Conservation (phyloP, 2,329 filamentous ascomycete species). For the Ceratocystis alfenasii region DNA sequence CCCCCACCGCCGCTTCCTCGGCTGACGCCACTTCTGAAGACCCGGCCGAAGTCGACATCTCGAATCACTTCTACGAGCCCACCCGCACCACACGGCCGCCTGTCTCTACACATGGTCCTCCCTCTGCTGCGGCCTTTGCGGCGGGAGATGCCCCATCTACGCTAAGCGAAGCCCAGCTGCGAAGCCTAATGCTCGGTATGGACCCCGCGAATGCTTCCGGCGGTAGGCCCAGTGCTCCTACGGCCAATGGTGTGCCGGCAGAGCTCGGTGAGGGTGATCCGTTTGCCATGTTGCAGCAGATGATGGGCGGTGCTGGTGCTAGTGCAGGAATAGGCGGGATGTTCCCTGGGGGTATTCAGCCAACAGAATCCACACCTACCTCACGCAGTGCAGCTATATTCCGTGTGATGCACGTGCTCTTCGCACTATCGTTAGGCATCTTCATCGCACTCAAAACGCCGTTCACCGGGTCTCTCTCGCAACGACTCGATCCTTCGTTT, state of each 20-base stretch:
- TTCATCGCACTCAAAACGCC: slow-evolving; percentile 58
- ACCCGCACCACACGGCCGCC: slow-evolving; percentile 22
- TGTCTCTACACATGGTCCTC: slow-evolving; percentile 28
- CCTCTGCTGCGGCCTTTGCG: slow-evolving; percentile 26
- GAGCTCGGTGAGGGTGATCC: slow-evolving; percentile 23
- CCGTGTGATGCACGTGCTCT: slow-evolving; percentile 61
- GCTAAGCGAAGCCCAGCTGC: slow-evolving; percentile 47
- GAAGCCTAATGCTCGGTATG: slow-evolving; percentile 53
- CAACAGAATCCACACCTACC: slow-evolving; percentile 29
- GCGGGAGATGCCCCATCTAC: slow-evolving; percentile 27
- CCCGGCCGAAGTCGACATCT: slow-evolving; percentile 68
- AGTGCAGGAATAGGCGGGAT: slow-evolving; percentile 30
- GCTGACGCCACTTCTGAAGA: slow-evolving; percentile 36
- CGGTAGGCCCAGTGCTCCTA: slow-evolving; percentile 21
- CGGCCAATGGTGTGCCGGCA: slow-evolving; percentile 18
- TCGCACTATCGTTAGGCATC: slow-evolving; percentile 56
- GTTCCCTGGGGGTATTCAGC: slow-evolving; percentile 35
- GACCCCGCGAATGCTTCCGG: slow-evolving; percentile 31
- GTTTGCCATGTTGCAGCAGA: slow-evolving; percentile 59
- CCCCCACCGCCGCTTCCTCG: slow-evolving; percentile 26
- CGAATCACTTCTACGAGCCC: slow-evolving; percentile 57
- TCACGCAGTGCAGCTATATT: slow-evolving; percentile 41
- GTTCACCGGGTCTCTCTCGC: slow-evolving; percentile 54
- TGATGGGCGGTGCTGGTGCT: slow-evolving; percentile 41
- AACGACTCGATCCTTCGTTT: slow-evolving; percentile 36